These are phyloP conservation scores for Luvunga scandens DNA, from an alignment of 345 rosid genomes.

Conservation along the genomic window DNA sequence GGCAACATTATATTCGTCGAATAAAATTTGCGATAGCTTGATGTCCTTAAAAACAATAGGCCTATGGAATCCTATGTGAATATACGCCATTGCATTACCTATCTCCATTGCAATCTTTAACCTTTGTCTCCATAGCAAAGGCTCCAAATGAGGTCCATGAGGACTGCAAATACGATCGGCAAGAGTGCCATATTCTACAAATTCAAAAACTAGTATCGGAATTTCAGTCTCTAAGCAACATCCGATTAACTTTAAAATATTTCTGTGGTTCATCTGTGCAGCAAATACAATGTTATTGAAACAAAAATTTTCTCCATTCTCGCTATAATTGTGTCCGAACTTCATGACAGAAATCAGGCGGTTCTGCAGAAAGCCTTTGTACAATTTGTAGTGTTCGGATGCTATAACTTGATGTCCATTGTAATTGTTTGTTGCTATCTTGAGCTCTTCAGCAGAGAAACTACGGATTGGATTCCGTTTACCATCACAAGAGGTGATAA, in stretches of 20 bases:
- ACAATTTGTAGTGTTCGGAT: background rate
- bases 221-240: slow-evolving; percentile 24
- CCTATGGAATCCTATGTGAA: slow-evolving; percentile 18
- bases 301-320: background rate
- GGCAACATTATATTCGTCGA: slow-evolving; percentile 6
- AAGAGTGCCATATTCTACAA: slow-evolving; percentile 6
- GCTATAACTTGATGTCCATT: background rate
- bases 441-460: slow-evolving; percentile 15
- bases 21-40: slow-evolving; percentile 2
- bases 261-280: slow-evolving; percentile 19
- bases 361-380: slow-evolving; percentile 10
- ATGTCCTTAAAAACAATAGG: slow-evolving; percentile 24
- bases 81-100: slow-evolving; percentile 19
- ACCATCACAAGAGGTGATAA: slow-evolving; percentile 11
- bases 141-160: background rate
- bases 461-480: slow-evolving; percentile 10
- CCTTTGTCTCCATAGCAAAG: slow-evolving; percentile 17
- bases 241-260: slow-evolving; percentile 26
- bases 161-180: background rate
- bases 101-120: slow-evolving; percentile 21
- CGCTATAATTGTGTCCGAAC: background rate
- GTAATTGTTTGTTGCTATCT: slow-evolving; percentile 11
- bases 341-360: slow-evolving; percentile 16
- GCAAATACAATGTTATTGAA: slow-evolving; percentile 14
- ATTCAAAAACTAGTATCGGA: slow-evolving; percentile 19